Evolutionary conservation across 2,329 filamentous ascomycete genomes (phyloP), one percentile per base, ranked within the genome.

Genomic region (Diplodia scrobiculata): DNA sequence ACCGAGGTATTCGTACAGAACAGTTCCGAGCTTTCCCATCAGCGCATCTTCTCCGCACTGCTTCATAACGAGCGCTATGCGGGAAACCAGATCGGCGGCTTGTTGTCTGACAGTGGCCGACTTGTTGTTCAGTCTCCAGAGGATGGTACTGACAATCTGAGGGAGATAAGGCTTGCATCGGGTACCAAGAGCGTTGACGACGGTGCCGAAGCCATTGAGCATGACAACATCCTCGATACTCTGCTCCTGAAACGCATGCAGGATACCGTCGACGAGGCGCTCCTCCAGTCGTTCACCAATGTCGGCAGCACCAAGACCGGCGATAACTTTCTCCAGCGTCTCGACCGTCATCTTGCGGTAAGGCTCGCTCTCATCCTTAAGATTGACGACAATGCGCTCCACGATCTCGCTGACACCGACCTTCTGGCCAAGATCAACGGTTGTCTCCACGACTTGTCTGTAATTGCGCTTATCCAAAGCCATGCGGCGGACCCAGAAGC

Each of bases 261-360:
- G 84, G 41, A 99, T 95, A 76, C 95, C 95, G 72, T 99, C 95
- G 63, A 99, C 92, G 19, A 99, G 85, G 55, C 92, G 87, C 79
- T 98, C 95, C 78, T 99, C 95, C 41, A 99, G 81, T 48, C 94
- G 87, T 78, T 97, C 91, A 27, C 91, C 91, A 72, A 99, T 93
- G 75, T 99, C 95, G 41, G 95, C 94, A 7, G 94, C 93, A 66
- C 95, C 95, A 64, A 98, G 84, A 66, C 92, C 92, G 17, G 94
- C 92, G 73, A 99, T 90, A 55, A 98, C 88, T 80, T 98, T 99
- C 80, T 99, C 95, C 9, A 98, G 88, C 0, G 95, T 98, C 82
- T 99, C 95, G 38, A 99, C 90, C 0, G 95, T 97, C 95, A 99
- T 99, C 83, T 98, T 98, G 59, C 95, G 89, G 79, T 99, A 99